Conservation (phyloP, 495 filamentous ascomycete species). For the Lasiosphaeriaceae sp. region DNA sequence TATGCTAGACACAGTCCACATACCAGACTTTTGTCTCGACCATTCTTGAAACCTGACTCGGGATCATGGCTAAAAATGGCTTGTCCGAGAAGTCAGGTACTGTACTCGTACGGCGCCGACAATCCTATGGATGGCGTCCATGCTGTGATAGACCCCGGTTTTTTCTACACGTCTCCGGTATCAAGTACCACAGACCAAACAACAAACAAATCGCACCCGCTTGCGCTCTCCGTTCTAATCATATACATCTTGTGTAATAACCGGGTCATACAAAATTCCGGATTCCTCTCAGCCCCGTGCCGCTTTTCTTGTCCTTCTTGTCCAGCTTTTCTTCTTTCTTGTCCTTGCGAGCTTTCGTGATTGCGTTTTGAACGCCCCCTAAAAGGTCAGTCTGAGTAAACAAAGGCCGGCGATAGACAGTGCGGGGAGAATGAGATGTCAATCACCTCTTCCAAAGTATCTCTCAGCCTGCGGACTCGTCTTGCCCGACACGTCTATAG, state of each 20-base stretch:
- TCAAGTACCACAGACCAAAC: too few relatives aligned
- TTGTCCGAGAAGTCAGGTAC: too few relatives aligned
- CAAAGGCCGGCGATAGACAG: background rate
- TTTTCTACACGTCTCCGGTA: too few relatives aligned
- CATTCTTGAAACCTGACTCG: too few relatives aligned
- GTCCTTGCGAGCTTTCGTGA: slow-evolving; percentile 51
- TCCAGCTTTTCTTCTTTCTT: slow-evolving; percentile 46
- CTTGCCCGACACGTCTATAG: slow-evolving; percentile 14
- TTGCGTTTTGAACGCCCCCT: slow-evolving; percentile 56
- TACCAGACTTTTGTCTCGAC: too few relatives aligned
- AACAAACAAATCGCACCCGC: background rate
- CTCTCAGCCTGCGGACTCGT: slow-evolving; percentile 42
- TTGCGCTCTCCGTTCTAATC: background rate
- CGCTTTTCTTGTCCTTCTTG: slow-evolving; percentile 51
- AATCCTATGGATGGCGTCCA: too few relatives aligned
- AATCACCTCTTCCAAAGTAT: slow-evolving; percentile 45
- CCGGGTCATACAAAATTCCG: slow-evolving; percentile 43
- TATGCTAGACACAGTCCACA: too few relatives aligned
- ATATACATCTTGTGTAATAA: background rate
- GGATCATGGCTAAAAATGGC: too few relatives aligned
- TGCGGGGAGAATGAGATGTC: slow-evolving; percentile 7
- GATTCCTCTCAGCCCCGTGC: slow-evolving; percentile 46
- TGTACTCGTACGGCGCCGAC: too few relatives aligned
- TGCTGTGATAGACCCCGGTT: too few relatives aligned
- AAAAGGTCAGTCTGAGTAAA: slow-evolving; percentile 22